A percentile compares a stretch with the other conserved stretches of the same genome.
Conservation (phyloP, 352 stramenopile species). For the Phytopythium sindhum region DNA sequence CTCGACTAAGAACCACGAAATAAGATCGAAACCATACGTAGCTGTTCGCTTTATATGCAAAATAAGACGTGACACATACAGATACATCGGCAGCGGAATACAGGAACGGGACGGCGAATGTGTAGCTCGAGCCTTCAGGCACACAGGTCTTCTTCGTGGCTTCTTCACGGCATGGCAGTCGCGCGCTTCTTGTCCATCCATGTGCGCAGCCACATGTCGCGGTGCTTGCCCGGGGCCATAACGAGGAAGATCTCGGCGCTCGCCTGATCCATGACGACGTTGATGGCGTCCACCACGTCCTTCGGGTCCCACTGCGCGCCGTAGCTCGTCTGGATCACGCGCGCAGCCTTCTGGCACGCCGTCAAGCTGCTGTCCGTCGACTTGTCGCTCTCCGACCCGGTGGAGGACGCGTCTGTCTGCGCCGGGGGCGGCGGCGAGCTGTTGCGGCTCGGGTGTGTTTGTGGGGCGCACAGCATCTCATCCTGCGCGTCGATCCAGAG, state of each 20-base stretch:
- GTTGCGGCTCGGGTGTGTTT: slow-evolving; percentile 36
- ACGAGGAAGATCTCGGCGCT: slow-evolving; percentile 10
- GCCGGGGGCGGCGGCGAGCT: slow-evolving; percentile 7
- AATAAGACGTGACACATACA: background rate
- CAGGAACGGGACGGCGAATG: background rate
- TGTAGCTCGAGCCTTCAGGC: background rate
- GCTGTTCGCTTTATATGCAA: background rate
- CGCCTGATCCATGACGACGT: slow-evolving; percentile 9
- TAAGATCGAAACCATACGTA: background rate
- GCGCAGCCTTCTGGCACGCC: slow-evolving; percentile 1
- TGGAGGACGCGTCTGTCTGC: background rate
- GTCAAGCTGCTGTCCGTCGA: background rate
- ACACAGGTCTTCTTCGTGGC: background rate
- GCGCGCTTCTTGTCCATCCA: slow-evolving; percentile 7
- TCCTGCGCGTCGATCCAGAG: slow-evolving; percentile 43
- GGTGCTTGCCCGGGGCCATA: slow-evolving; percentile 10
- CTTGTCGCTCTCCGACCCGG: slow-evolving; percentile 3
- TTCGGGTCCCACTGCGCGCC: slow-evolving; percentile 2
- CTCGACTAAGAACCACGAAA: background rate
- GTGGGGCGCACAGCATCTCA: slow-evolving; percentile 35
- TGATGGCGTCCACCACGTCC: slow-evolving; percentile 11
- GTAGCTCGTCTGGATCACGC: slow-evolving; percentile 8
- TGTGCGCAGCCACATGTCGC: slow-evolving; percentile 11
- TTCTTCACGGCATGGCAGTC: slow-evolving; percentile 5
- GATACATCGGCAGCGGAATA: background rate